These are phyloP conservation scores for Triticum timopheevii DNA, from an alignment of 176 grass and related monocot species.

Conservation along the genomic window DNA sequence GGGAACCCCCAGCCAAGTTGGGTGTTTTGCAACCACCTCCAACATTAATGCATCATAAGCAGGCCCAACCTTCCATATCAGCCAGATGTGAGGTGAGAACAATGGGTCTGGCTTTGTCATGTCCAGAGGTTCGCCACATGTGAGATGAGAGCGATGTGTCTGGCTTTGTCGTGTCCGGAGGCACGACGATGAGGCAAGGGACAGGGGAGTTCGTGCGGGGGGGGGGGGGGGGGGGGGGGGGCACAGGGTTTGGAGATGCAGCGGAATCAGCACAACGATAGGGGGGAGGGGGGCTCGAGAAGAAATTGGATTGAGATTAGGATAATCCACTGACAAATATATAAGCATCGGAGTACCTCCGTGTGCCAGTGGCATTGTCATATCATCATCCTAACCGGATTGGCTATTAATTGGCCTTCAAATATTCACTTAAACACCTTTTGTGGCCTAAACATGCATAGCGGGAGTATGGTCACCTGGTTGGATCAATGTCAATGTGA, in stretches of 20 bases:
- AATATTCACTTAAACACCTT: not conserved
- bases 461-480: not conserved
- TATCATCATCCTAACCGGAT: not conserved
- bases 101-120: not conserved
- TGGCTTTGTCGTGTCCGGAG: not conserved
- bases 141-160: not conserved
- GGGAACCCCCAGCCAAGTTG: no score
- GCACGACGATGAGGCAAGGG: not conserved
- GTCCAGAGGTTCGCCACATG: conserved; percentile 21
- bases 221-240: no score
- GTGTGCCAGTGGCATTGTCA: not conserved
- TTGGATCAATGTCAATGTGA: not conserved
- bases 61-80: conserved; percentile 64
- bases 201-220: not conserved
- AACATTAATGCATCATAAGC: conserved; percentile 46
- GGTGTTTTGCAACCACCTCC: no score
- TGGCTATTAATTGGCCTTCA: not conserved
- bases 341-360: not conserved
- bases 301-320: not conserved
- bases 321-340: not conserved
- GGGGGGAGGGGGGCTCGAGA: not conserved
- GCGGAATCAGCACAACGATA: not conserved
- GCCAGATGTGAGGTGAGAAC: conserved; percentile 32
- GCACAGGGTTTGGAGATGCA: not conserved
- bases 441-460: not conserved